These are phyloP conservation scores for Penicillium sp. DNA, from an alignment of 2,329 filamentous ascomycete genomes.

Conservation along the genomic window DNA sequence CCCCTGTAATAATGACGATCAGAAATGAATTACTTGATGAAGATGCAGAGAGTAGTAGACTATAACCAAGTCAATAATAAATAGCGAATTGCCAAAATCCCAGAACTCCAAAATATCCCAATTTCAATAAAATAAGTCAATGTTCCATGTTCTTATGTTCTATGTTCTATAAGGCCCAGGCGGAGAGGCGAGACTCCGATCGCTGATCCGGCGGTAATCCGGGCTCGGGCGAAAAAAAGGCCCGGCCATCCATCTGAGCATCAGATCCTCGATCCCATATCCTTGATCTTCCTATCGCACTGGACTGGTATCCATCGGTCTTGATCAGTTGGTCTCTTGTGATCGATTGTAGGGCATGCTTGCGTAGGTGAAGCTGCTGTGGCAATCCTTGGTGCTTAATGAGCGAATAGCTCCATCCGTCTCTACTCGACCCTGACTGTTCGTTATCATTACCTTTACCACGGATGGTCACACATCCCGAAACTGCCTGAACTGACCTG, in stretches of 20 bases:
- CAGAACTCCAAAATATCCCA: no score
- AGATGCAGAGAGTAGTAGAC: background rate
- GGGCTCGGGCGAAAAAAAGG: constrained; percentile 19
- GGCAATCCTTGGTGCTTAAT: constrained; percentile 14
- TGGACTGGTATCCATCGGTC: background rate
- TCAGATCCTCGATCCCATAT: constrained; percentile 5
- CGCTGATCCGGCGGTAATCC: constrained; percentile 25
- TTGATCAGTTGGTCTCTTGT: background rate
- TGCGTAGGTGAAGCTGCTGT: constrained; percentile 6
- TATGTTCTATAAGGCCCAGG: background rate
- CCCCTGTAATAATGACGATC: background rate
- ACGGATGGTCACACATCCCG: background rate
- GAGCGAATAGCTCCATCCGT: constrained; percentile 5
- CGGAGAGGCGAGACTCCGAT: constrained; percentile 10
- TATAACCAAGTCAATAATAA: background rate
- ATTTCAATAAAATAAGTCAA: no score
- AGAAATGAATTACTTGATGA: background rate
- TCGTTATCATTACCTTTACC: background rate
- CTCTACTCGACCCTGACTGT: background rate
- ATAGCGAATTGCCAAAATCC: background rate
- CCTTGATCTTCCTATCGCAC: background rate
- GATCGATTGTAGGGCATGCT: constrained; percentile 10
- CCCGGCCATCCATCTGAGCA: constrained; percentile 10
- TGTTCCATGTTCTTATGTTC: no score
- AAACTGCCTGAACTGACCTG: constrained; percentile 3